phyloP scores from a whole-genome alignment of 2,329 filamentous ascomycete species.

The Fusarium virguliforme region DNA sequence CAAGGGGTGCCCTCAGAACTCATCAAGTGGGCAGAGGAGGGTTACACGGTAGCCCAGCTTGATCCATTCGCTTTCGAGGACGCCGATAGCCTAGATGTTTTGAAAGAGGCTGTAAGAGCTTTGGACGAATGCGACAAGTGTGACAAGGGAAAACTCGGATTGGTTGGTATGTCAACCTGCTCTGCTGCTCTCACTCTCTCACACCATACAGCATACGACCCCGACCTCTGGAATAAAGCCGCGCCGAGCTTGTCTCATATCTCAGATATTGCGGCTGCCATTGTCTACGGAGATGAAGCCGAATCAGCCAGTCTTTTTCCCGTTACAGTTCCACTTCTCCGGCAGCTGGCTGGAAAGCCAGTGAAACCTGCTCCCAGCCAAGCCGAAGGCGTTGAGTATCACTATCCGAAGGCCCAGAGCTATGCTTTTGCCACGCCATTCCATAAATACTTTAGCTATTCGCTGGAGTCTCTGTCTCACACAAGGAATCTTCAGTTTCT shows the following conservation, averaged over 20 bases:
- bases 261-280: conserved; percentile 42
- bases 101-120: conserved; percentile 42
- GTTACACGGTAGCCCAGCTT: conserved; percentile 74
- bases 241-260: conserved; percentile 42
- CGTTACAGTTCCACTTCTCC: conserved; percentile 31
- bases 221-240: conserved; percentile 45
- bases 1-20: conserved; percentile 67
- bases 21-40: conserved; percentile 81
- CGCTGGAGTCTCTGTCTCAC: conserved; percentile 74
- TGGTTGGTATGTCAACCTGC: conserved; percentile 54
- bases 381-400: conserved; percentile 55
- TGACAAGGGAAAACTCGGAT: conserved; percentile 58
- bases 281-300: conserved; percentile 42
- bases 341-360: conserved; percentile 37
- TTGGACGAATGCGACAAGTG: conserved; percentile 50
- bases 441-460: conserved; percentile 65
- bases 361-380: conserved; percentile 14
- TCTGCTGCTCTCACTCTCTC: background rate
- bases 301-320: conserved; percentile 17
- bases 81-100: conserved; percentile 28
- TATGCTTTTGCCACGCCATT: conserved; percentile 65
- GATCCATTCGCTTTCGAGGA: conserved; percentile 45
- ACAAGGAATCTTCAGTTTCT: conserved; percentile 77
- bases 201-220: conserved; percentile 28
- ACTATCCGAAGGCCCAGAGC: conserved; percentile 57